These are phyloP conservation scores for Waltergamsia citrina DNA, from an alignment of 2,329 filamentous ascomycete species.

Conservation along the genomic window DNA sequence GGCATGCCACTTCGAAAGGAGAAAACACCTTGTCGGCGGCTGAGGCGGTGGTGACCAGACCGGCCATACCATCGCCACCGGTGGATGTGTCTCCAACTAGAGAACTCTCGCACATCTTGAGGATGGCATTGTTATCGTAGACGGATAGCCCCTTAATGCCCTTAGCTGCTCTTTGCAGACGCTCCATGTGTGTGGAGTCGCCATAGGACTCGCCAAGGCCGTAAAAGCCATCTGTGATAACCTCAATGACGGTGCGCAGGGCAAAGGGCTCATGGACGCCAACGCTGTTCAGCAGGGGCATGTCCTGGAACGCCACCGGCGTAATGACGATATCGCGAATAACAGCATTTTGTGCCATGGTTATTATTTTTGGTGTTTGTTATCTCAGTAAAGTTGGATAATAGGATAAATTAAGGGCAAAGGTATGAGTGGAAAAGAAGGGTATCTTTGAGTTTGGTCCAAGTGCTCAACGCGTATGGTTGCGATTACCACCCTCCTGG, in stretches of 20 bases:
- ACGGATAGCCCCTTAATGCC: constrained; percentile 18
- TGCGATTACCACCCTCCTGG: too few relatives aligned
- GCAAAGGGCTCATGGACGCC: constrained; percentile 32
- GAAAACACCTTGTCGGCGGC: constrained; percentile 30
- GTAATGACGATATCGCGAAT: constrained; percentile 29
- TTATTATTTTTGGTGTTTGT: background rate
- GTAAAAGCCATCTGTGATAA: constrained; percentile 19
- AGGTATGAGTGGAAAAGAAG: too few relatives aligned
- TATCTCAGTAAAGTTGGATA: too few relatives aligned
- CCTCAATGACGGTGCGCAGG: constrained; percentile 29
- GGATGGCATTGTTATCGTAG: constrained; percentile 70
- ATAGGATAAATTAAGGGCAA: too few relatives aligned
- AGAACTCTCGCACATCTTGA: constrained; percentile 73
- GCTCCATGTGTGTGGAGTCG: constrained; percentile 23
- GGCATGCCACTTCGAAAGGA: constrained; percentile 30
- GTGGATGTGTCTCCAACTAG: constrained; percentile 38
- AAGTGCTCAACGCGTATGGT: too few relatives aligned
- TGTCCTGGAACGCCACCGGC: constrained; percentile 32
- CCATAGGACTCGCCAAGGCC: constrained; percentile 31
- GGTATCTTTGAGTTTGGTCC: too few relatives aligned
- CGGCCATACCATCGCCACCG: constrained; percentile 51
- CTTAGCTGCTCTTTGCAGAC: constrained; percentile 20
- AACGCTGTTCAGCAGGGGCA: constrained; percentile 31
- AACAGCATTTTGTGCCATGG: constrained; percentile 15
- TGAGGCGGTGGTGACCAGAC: constrained; percentile 30